These are phyloP conservation scores for Zizania latifolia DNA, from an alignment of 176 grass and related monocot genomes.

Conservation along the genomic window DNA sequence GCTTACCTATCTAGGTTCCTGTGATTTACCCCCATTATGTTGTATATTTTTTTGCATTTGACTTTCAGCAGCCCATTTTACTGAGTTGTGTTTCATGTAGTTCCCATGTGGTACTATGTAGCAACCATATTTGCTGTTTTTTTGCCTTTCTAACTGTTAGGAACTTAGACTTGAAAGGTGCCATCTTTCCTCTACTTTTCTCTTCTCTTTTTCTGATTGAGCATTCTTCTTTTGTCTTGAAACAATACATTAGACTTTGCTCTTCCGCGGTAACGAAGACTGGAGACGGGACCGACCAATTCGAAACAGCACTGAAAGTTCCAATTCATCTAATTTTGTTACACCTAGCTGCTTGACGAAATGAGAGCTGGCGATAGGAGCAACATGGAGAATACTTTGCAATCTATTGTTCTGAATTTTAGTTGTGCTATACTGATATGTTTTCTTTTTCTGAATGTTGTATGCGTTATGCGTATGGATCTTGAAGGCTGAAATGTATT, in stretches of 20 bases:
- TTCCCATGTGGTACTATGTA: not conserved
- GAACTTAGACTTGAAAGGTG: not conserved
- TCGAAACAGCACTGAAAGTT: not conserved
- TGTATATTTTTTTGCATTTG: not conserved
- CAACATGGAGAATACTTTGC: not conserved
- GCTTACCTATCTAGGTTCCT: not conserved
- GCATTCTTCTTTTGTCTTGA: conserved; percentile 7
- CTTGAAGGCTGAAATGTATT: not conserved
- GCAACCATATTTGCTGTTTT: not conserved
- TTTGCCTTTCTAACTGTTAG: not conserved
- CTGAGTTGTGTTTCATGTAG: not conserved
- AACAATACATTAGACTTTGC: conserved; percentile 43
- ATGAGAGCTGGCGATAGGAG: not conserved
- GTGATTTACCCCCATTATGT: not conserved
- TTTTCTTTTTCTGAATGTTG: not conserved
- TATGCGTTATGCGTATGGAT: not conserved
- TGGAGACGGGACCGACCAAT: not conserved
- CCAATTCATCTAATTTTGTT: not conserved
- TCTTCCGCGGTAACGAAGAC: conserved; percentile 46
- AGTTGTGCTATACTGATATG: not conserved
- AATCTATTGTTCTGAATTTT: not conserved
- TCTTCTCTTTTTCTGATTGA: conserved; percentile 16
- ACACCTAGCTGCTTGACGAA: not conserved
- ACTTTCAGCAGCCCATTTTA: not conserved
- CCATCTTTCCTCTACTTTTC: not conserved